These are phyloP conservation scores for Colletotrichum orbiculare DNA, from an alignment of 2,329 filamentous ascomycete species.

Conservation along the genomic window DNA sequence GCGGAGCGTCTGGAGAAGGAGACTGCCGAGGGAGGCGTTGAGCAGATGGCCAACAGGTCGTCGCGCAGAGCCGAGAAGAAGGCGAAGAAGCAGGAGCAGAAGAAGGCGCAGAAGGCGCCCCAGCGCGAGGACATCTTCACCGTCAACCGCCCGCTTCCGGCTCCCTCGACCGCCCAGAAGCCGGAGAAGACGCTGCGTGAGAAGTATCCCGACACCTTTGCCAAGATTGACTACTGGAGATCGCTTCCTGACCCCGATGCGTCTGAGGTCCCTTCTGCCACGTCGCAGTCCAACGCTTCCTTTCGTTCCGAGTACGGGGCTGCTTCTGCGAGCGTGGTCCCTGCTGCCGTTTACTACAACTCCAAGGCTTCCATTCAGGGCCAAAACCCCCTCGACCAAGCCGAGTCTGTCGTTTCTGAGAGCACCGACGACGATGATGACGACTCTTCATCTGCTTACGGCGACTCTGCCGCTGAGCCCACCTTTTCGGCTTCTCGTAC, in stretches of 20 bases:
- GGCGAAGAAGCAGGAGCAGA: conserved; percentile 28
- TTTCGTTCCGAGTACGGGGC: no score
- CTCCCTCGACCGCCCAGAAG: neutral
- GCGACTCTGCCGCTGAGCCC: neutral
- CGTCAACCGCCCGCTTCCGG: neutral
- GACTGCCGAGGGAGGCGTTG: neutral
- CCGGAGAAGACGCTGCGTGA: conserved; percentile 4
- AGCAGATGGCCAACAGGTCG: conserved; percentile 6
- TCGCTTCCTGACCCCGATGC: conserved; percentile 9
- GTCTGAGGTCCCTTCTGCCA: neutral
- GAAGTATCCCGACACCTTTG: conserved; percentile 24
- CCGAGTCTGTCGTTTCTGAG: neutral
- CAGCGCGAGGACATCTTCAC: conserved; percentile 4
- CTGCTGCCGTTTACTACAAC: neutral
- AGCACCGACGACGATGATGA: conserved; percentile 5
- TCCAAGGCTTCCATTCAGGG: neutral
- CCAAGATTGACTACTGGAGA: conserved; percentile 24
- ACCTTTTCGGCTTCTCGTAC: no score
- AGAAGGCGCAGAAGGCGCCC: conserved; percentile 18
- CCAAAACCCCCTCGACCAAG: neutral
- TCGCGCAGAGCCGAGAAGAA: conserved; percentile 27
- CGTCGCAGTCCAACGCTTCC: neutral
- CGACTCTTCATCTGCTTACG: neutral
- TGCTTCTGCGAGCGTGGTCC: no score
- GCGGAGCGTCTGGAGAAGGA: conserved; percentile 19